Evolutionary conservation across 768 basidiomycete genomes (phyloP).

Genomic region (Jaapia argillacea): DNA sequence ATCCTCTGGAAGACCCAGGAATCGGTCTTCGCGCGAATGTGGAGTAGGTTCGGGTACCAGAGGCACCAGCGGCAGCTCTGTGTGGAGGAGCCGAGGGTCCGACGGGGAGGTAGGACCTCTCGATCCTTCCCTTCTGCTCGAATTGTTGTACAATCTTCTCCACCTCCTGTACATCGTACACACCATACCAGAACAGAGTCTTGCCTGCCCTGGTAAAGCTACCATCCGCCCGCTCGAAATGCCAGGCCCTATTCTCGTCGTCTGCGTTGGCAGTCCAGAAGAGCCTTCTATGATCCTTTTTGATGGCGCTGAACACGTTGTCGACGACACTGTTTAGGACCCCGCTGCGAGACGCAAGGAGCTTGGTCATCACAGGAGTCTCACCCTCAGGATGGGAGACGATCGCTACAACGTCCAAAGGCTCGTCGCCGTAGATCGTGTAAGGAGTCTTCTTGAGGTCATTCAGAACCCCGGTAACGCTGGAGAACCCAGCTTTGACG

Average conservation of each 20-base stretch:
- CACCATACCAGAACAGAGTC: constrained; percentile 96
- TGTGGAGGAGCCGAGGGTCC: constrained; percentile 59
- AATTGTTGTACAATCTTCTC: constrained; percentile 65
- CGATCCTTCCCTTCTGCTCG: constrained; percentile 6
- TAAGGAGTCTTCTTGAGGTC: constrained; percentile 75
- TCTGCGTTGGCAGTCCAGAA: constrained; percentile 98
- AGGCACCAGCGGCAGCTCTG: constrained; percentile 22
- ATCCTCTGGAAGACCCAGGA: constrained; percentile 56
- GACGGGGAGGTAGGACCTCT: constrained; percentile 78
- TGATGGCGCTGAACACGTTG: constrained; percentile 95
- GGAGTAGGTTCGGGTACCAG: constrained; percentile 26
- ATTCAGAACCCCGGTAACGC: constrained; percentile 81
- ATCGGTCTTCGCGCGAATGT: constrained; percentile 42
- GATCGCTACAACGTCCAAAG: constrained; percentile 89
- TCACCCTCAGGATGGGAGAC: constrained; percentile 88
- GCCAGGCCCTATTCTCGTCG: constrained; percentile 96
- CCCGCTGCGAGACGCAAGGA: constrained; percentile 80
- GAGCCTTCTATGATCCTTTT: constrained; percentile 84
- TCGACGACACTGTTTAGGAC: constrained; percentile 92
- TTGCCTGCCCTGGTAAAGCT: constrained; percentile 92
- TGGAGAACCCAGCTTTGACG: constrained; percentile 70
- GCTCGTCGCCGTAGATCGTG: constrained; percentile 98
- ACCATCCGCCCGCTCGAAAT: constrained; percentile 97
- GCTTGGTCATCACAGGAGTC: constrained; percentile 85
- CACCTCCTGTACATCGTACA: constrained; percentile 85